Percentiles rank a stretch among this genome's conserved stretches.
These are phyloP conservation scores for Gossypium schwendimanii DNA, from an alignment of 441 rosid species.

Conservation along the genomic window DNA sequence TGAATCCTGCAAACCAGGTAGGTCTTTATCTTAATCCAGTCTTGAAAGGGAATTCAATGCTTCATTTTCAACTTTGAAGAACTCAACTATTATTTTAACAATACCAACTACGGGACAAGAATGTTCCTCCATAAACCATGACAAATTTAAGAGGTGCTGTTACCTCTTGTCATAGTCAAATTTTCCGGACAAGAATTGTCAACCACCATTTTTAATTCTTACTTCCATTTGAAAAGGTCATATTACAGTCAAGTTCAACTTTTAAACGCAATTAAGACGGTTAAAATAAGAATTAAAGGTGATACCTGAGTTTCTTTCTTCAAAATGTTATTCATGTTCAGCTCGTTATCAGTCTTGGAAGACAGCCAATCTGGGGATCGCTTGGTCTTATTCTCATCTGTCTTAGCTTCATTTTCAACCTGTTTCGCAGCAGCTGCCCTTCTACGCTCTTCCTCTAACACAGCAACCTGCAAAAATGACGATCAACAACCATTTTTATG, in stretches of 20 bases:
- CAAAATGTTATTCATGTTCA: conserved; percentile 22
- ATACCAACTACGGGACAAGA: neutral
- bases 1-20: conserved; percentile 44
- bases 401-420: conserved; percentile 38
- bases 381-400: conserved; percentile 34
- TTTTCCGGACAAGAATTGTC: neutral
- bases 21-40: neutral
- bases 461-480: conserved; percentile 47
- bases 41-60: neutral
- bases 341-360: conserved; percentile 28
- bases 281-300: neutral
- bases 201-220: neutral
- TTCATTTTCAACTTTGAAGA: neutral
- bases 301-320: conserved; percentile 40
- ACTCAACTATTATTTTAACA: neutral
- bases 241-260: neutral
- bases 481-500: neutral
- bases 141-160: neutral
- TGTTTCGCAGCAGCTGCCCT: conserved; percentile 31
- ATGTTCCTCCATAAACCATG: neutral
- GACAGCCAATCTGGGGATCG: conserved; percentile 25
- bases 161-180: neutral
- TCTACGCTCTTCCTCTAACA: conserved; percentile 45
- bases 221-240: neutral
- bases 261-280: neutral